Evolutionary conservation across 306 rosid species (phyloP), one percentile per base, ranked within the genome.

Genomic region (Prunus fruticosa): DNA sequence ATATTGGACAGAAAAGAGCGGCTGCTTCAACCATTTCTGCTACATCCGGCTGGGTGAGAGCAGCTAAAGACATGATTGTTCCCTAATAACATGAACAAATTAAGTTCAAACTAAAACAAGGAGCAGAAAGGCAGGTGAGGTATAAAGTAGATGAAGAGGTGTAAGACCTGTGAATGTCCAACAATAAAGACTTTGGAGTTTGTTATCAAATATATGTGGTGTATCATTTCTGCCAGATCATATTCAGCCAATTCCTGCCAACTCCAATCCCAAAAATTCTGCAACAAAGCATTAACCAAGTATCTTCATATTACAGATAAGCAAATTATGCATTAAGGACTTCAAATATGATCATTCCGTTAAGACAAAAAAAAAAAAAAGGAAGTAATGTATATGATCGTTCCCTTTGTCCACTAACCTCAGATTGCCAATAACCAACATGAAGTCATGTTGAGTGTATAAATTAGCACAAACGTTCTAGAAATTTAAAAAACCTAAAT

Each of bases 201-300:
- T 46, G 91, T 87, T 62, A 74, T 76, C 15, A 81, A 79, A 78
- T 84, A 76, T 67, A 95, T 78, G 83, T 85, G 86, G 83, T 79
- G 53, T 76, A 95, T 80, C 93, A 92, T 89, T 81, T 82, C 92
- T 58, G 90, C 86, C 75, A 92, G 83, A 82, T 95, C 98, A 81
- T 80, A 86, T 32, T 85, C 80, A 63, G 93, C 96, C 76, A 95
- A 84, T 51, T 95, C 98, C 82, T 92, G 89, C 97, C 93, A 92
- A 88, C 97, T 95, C 97, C 98, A 95, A 79, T 90, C 89, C 97
- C 97, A 95, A 84, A 90, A 95, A 1, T 89, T 82, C 98, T 95
- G 83, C 82, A 84, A 82, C 60, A 61, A 69, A 81, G 71, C 73
- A 76, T 61, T 73, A 63, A 71, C 41, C 60, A 60, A 41, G 32